phyloP scores from a whole-genome alignment of 2,329 filamentous ascomycete genomes.

The Claviceps arundinis region DNA sequence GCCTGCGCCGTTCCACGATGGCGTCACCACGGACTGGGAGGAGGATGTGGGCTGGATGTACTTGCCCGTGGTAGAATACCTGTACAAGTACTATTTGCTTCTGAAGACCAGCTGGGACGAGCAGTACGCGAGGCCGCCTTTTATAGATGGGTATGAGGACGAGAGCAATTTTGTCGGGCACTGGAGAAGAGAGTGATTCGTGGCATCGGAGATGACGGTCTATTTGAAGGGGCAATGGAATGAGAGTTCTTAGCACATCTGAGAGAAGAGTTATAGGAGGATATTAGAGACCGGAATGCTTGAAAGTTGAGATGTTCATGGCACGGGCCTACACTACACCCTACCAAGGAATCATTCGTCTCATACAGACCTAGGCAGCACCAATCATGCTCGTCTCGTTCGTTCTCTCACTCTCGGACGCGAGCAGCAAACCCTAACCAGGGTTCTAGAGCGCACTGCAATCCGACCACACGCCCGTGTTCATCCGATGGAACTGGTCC shows the following conservation, averaged over 20 bases:
- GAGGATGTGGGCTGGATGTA: conserved; percentile 3
- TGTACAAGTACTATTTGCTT: neutral
- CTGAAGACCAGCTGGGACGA: neutral
- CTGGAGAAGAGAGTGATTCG: neutral
- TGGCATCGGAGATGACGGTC: too few relatives aligned
- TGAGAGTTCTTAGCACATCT: too few relatives aligned
- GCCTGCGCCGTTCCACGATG: neutral
- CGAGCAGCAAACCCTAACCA: neutral
- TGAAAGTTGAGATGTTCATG: neutral
- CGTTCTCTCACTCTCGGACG: neutral
- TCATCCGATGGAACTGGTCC: neutral
- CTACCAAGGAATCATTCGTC: neutral
- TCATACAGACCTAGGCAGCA: neutral
- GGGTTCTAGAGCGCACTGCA: neutral
- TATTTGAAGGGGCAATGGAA: too few relatives aligned
- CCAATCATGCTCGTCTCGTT: neutral
- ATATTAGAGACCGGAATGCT: neutral
- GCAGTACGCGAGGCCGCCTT: neutral
- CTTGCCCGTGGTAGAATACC: neutral
- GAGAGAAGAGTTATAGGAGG: too few relatives aligned
- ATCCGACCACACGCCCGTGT: neutral
- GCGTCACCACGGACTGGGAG: neutral
- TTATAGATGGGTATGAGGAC: neutral
- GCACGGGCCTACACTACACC: too few relatives aligned
- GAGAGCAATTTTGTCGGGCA: neutral